Conservation (phyloP, 2,329 filamentous ascomycete species). For the Karstenula rhodostoma region DNA sequence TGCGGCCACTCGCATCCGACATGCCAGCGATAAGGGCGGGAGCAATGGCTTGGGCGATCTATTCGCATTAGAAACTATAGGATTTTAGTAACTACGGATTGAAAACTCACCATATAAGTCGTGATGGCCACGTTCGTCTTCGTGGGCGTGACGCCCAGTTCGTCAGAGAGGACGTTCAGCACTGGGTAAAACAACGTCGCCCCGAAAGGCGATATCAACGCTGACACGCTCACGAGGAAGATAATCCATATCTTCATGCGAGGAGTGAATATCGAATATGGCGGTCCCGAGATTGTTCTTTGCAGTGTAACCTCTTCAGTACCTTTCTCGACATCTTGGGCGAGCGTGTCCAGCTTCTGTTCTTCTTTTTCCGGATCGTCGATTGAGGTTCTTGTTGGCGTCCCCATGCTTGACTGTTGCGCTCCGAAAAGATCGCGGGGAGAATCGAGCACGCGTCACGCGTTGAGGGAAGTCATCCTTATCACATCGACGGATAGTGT, state of each 20-base stretch:
- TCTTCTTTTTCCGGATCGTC: not conserved
- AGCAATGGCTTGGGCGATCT: conserved; percentile 60
- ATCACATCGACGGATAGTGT: conserved; percentile 1
- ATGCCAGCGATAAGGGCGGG: conserved; percentile 62
- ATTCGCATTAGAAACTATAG: conserved; percentile 16
- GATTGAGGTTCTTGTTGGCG: not conserved
- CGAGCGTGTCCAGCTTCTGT: conserved; percentile 1
- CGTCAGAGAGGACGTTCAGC: conserved; percentile 42
- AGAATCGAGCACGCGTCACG: not conserved
- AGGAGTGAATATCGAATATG: conserved; percentile 40
- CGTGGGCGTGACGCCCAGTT: conserved; percentile 53
- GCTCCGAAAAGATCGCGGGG: not conserved
- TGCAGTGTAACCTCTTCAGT: conserved; percentile 19
- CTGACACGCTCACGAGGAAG: conserved; percentile 54
- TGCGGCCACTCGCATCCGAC: conserved; percentile 60
- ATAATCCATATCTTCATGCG: conserved; percentile 58
- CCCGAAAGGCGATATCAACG: conserved; percentile 60
- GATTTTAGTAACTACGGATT: not conserved
- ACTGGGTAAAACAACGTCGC: conserved; percentile 50
- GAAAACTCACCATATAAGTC: conserved; percentile 53
- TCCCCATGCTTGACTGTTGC: not conserved
- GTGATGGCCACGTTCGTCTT: conserved; percentile 62
- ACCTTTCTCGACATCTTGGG: conserved; percentile 29
- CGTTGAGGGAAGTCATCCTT: conserved; percentile 4
- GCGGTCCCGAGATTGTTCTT: conserved; percentile 35